These are phyloP conservation scores for Beauveria scarabaeidicola DNA, from an alignment of 2,329 filamentous ascomycete species.

Conservation along the genomic window DNA sequence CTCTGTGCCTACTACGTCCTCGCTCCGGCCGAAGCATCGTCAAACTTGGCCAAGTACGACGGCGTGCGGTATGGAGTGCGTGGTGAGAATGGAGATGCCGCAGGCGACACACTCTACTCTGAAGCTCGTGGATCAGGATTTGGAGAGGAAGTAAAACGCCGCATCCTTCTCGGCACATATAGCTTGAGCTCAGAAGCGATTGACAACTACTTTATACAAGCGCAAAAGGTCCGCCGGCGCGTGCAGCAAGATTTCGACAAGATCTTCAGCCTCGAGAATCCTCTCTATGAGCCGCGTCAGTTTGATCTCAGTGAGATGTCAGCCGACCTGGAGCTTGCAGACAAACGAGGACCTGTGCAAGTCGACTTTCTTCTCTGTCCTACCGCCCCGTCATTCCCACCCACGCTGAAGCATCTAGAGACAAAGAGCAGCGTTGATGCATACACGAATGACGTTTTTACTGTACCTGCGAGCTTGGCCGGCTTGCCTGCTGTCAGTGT, in stretches of 20 bases:
- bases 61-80: constrained; percentile 82
- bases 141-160: constrained; percentile 74
- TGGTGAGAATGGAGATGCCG: constrained; percentile 41
- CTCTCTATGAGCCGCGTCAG: constrained; percentile 46
- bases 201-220: constrained; percentile 94
- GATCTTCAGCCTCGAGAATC: constrained; percentile 63
- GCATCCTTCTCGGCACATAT: constrained; percentile 85
- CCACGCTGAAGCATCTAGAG: constrained; percentile 50
- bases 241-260: constrained; percentile 81
- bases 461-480: constrained; percentile 86
- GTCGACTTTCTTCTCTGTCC: constrained; percentile 86
- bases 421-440: constrained; percentile 55
- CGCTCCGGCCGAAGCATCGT: constrained; percentile 88
- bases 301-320: constrained; percentile 55
- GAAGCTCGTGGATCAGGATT: constrained; percentile 66
- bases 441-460: constrained; percentile 93
- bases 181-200: constrained; percentile 83
- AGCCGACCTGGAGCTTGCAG: constrained; percentile 40
- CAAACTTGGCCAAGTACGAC: constrained; percentile 94
- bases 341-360: constrained; percentile 49
- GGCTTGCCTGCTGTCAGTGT: constrained; percentile 84
- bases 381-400: constrained; percentile 72
- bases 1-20: constrained; percentile 93
- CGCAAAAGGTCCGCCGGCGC: constrained; percentile 75
- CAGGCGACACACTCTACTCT: constrained; percentile 63